Evolutionary conservation across 495 filamentous ascomycete species (phyloP), one percentile per base, ranked within the genome.

Genomic region (Venustampulla echinocandica): DNA sequence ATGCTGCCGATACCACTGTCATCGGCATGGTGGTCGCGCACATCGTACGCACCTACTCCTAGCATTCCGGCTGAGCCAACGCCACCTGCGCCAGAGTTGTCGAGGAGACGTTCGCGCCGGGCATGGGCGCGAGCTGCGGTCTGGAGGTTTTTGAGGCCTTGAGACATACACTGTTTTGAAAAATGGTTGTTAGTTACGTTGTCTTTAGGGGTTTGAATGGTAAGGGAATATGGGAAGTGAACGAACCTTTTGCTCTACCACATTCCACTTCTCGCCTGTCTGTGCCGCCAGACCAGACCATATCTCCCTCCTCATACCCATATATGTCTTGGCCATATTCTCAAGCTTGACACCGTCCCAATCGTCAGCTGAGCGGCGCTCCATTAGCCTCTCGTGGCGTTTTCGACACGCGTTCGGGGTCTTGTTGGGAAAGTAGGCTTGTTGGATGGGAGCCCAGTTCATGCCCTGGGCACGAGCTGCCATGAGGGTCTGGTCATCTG

Each of bases 371-470:
- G 74, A 75, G 44, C 69, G 68, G 48, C 75, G 71, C 60, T 84
- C 81, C 74, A 87, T 79, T 47, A 87, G 63, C 17, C 84, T 66
- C 63, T 87, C 84, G 56, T 87, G 81, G 33, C 84, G 71, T 60
- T 88, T 88, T 13, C 84, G 81, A 64, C 84, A 88, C 21, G 84
- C 83, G 61, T 88, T 88, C 23, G 81, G 71, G 4, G 82, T 81
- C 66, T 87, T 88, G 55, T 62, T 65, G 2, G 80, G 82, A 58
- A 88, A 88, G 59, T 80, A 74, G 38, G 69, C 71, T 46, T 67
- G 67, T 46, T 83, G 77, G 54, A 88, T 87, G 39, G 80, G 76
- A 38, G 72, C 71, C 84, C 84, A 88, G 58, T 84, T 84, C 55
- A 81, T 74, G 37, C 78, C 77, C 60, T 73, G 69, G 6, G 77